These are phyloP conservation scores for Pelargonium australe DNA, from an alignment of 441 rosid species.

Conservation along the genomic window DNA sequence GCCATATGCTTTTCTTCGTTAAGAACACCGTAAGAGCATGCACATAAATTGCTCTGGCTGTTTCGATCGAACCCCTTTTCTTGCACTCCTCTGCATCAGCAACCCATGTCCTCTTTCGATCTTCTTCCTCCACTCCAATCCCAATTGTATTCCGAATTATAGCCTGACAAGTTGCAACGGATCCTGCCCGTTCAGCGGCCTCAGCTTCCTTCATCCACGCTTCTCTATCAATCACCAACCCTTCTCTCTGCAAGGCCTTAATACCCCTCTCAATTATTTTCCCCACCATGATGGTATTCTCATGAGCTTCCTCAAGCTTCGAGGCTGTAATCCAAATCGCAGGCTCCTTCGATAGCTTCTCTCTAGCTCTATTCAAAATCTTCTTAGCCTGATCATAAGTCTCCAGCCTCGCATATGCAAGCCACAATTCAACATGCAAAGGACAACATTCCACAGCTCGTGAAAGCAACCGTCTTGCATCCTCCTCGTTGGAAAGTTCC, in stretches of 20 bases:
- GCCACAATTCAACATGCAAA: conserved; percentile 80
- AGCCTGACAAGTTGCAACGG: conserved; percentile 79
- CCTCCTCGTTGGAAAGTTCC: conserved; percentile 70
- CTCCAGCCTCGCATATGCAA: conserved; percentile 85
- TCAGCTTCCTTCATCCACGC: conserved; percentile 97
- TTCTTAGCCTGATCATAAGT: conserved; percentile 71
- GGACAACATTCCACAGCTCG: conserved; percentile 97
- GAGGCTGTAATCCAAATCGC: conserved; percentile 94
- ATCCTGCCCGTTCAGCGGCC: conserved; percentile 81
- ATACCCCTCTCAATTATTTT: conserved; percentile 92
- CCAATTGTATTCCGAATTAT: conserved; percentile 72
- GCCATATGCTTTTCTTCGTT: conserved; percentile 96
- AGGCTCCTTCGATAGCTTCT: conserved; percentile 75
- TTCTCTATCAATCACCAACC: conserved; percentile 77
- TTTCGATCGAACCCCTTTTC: conserved; percentile 85
- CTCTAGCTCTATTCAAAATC: conserved; percentile 77
- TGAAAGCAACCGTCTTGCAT: conserved; percentile 75
- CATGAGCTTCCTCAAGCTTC: conserved; percentile 93
- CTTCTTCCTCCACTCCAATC: conserved; percentile 92
- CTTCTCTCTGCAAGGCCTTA: conserved; percentile 76
- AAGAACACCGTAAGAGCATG: conserved; percentile 80
- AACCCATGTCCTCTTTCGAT: conserved; percentile 98
- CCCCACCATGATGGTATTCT: conserved; percentile 65
- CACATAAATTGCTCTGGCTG: conserved; percentile 86
- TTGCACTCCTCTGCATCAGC: conserved; percentile 98